A percentile compares a stretch with the other conserved stretches of the same genome.
Conservation (phyloP, 768 basidiomycete genomes). For the Russula vinacea region DNA sequence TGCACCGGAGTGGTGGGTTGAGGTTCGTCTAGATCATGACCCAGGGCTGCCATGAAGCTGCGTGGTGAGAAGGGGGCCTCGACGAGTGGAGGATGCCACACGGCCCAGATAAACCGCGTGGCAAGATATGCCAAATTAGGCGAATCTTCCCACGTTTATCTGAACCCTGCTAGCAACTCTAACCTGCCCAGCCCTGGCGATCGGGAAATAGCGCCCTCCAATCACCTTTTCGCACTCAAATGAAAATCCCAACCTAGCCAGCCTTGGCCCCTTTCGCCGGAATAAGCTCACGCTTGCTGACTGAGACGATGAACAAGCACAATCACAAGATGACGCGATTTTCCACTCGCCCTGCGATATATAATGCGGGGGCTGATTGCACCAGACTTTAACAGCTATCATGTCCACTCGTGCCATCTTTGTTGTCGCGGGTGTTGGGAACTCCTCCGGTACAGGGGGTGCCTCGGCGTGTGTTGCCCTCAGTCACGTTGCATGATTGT, state of each 20-base stretch:
- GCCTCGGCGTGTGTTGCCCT: slow-evolving; percentile 39
- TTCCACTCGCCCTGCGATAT: neutral
- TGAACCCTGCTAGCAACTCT: too few species aligned
- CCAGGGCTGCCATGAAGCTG: slow-evolving; percentile 16
- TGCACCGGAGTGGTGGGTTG: neutral
- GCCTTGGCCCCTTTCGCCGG: too few species aligned
- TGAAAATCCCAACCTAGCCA: too few species aligned
- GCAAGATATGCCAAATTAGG: neutral
- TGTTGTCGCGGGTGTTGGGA: slow-evolving; percentile 44
- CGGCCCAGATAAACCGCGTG: neutral
- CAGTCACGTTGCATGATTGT: neutral
- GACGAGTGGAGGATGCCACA: slow-evolving; percentile 3
- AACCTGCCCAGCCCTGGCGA: neutral
- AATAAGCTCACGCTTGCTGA: neutral
- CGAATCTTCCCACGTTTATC: slow-evolving; percentile 16
- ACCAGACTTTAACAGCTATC: slow-evolving; percentile 5
- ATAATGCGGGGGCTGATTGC: neutral
- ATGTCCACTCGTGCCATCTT: slow-evolving; percentile 39
- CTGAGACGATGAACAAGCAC: slow-evolving; percentile 11
- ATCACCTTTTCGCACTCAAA: too few species aligned
- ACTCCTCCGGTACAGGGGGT: slow-evolving; percentile 43
- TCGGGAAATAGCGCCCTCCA: too few species aligned
- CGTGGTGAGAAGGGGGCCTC: neutral
- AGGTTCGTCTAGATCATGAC: slow-evolving; percentile 8
- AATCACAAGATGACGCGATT: too few species aligned